Conservation (phyloP, 2,329 filamentous ascomycete species). For the Pestalotiopsis sp. region DNA sequence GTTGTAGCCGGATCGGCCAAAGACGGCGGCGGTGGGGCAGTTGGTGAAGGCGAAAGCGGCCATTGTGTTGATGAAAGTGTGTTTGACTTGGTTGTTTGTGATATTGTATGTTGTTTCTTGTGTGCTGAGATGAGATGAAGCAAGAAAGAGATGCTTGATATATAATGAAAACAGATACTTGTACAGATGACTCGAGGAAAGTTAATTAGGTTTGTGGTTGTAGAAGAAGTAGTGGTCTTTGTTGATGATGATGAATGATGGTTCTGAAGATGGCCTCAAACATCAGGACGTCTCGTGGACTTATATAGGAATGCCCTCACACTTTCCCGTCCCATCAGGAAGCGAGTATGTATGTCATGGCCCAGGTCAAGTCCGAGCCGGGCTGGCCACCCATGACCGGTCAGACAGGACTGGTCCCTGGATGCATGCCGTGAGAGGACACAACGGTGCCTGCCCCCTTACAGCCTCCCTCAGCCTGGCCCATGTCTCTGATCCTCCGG, state of each 20-base stretch:
- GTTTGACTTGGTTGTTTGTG: constrained; percentile 9
- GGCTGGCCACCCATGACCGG: not conserved
- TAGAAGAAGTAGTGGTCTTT: not conserved
- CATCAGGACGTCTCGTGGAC: not conserved
- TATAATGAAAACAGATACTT: constrained; percentile 1
- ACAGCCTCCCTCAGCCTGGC: constrained; percentile 7
- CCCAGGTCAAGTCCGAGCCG: not conserved
- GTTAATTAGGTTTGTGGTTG: constrained; percentile 8
- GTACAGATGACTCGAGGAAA: not conserved
- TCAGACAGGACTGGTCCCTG: not conserved
- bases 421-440: constrained; percentile 6
- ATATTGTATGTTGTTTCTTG: not conserved
- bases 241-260: not conserved
- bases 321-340: not conserved
- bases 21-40: constrained; percentile 34
- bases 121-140: constrained; percentile 4
- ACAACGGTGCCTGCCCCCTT: constrained; percentile 8
- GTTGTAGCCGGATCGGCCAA: constrained; percentile 21
- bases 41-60: constrained; percentile 35
- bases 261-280: not conserved
- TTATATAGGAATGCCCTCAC: constrained; percentile 13
- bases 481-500: not conserved
- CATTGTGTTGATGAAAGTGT: constrained; percentile 34
- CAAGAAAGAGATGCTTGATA: constrained; percentile 9
- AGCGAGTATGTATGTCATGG: not conserved